Evolutionary conservation across 2,329 filamentous ascomycete species (phyloP), one percentile per base, ranked within the genome.

Genomic region (Tolypocladium ovalisporum): DNA sequence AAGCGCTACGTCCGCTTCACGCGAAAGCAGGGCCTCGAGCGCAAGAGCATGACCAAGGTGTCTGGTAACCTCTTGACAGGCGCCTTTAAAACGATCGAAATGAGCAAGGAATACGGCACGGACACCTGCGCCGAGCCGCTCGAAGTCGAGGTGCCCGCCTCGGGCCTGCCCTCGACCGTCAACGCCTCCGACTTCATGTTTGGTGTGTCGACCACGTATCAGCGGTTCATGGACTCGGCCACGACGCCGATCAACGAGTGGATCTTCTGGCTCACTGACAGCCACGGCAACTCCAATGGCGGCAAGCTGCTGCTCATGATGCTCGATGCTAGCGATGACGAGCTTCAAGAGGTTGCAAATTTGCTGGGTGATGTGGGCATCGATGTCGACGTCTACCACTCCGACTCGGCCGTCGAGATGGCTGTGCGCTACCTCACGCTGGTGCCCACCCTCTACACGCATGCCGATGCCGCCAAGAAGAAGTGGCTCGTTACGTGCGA

Each of bases 401-500:
- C 79, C 3, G 77, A 83, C 58, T 75, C 76, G 7, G 71, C 70
- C 15, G 73, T 79, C 62, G 77, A 81, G 62, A 84, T 83, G 81
- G 80, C 80, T 4, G 78, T 82, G 49, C 77, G 81, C 57, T 84
- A 84, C 62, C 69, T 84, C 27, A 79, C 76, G 0, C 73, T 84
- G 2, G 75, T 82, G 2, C 79, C 80, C 3, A 77, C 76, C 0
- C 69, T 84, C 15, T 83, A 79, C 69, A 76, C 76, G 55, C 79
- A 83, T 61, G 72, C 71, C 2, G 76, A 77, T 2, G 72, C 78
- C 52, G 66, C 64, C 29, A 66, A 66, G 35, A 81, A 78, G 68
- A 82, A 80, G 62, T 86, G 83, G 83, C 74, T 82, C 1, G 81
- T 83, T 17, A 76, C 81, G 17, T 85, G 83, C 65, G 83, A 86